Evolutionary conservation across 2,329 filamentous ascomycete genomes (phyloP), one percentile per base, ranked within the genome.

Genomic region (Cytospora piceicola): DNA sequence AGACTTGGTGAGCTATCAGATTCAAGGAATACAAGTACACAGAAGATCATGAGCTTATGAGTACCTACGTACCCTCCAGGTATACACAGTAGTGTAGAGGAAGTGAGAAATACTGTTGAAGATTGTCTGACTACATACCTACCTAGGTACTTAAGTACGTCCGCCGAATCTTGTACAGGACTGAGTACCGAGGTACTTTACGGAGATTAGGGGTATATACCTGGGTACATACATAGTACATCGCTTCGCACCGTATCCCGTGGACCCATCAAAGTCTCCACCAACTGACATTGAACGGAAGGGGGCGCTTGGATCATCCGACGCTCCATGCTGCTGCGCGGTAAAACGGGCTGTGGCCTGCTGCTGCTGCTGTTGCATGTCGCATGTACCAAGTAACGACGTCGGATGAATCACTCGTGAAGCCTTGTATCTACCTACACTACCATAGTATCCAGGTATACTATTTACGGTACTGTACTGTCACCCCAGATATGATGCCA

Each of bases 401-500:
- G 36, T 20, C 42, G n/a, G n/a, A 22, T 49, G n/a, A 22, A 49
- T 24, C n/a, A 49, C n/a, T 20, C 24, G 24, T 9, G n/a, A 22
- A 12, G 34, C 34, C 9, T 36, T 36, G 34, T 36, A 36, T 36
- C 34, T 36, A n/a, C n/a, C n/a, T n/a, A n/a, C n/a, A n/a, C n/a
- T n/a, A n/a, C 9, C 11, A 36, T 32, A 32, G 30, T 32, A 32
- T 9, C 9, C 9, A 9, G 30, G 30, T 32, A 12, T 15, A 36
- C 42, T 22, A n/a, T n/a, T 20, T n/a, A 46, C 17, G 42, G 42
- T 46, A 24, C n/a, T 22, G 46, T 24, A 49, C 46, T 49, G n/a
- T 49, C 46, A 24, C 46, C 46, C 46, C 46, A 49, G 46, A 49
- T 24, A 49, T 24, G 46, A 49, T 49, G 46, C 46, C 46, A 49